Percentiles rank a stretch among this genome's conserved stretches.
Evolutionary conservation across 2,329 filamentous ascomycete genomes (phyloP).

Genomic region (Zasmidium citrigriseum): DNA sequence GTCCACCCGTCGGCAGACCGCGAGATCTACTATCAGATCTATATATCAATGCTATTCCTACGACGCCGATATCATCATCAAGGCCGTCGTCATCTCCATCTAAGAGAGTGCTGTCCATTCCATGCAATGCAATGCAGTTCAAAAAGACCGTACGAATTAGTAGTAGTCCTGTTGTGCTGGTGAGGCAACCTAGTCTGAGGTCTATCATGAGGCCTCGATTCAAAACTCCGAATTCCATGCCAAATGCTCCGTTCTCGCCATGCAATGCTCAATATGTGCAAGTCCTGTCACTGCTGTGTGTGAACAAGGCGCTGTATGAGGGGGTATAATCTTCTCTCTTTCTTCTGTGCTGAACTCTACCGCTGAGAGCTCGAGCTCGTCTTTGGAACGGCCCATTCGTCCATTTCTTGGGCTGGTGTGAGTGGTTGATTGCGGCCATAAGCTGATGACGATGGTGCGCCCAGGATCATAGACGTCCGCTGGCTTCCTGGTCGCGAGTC

Average conservation of each 20-base stretch:
- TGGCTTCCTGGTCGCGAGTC: slow-evolving; percentile 17
- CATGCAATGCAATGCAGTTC: too few relatives aligned
- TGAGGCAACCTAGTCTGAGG: too few relatives aligned
- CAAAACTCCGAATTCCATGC: slow-evolving; percentile 1
- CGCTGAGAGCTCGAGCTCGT: slow-evolving; percentile 18
- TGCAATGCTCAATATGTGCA: neutral
- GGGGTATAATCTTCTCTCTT: neutral
- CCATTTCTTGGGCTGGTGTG: slow-evolving; percentile 26
- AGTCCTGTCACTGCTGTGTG: neutral
- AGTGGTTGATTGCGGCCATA: slow-evolving; percentile 12
- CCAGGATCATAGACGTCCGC: slow-evolving; percentile 16
- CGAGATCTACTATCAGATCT: neutral
- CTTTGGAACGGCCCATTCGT: slow-evolving; percentile 24
- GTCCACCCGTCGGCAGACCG: neutral
- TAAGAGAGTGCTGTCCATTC: neutral
- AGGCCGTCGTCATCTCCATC: slow-evolving; percentile 3
- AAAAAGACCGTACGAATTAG: too few relatives aligned
- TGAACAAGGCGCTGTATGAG: neutral
- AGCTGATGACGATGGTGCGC: slow-evolving; percentile 3
- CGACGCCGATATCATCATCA: neutral
- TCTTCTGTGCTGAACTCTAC: neutral
- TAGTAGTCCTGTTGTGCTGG: too few relatives aligned
- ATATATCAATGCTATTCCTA: neutral
- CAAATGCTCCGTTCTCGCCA: slow-evolving; percentile 6
- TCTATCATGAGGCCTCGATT: too few relatives aligned